These are phyloP conservation scores for Solanum etuberosum DNA, from an alignment of 257 asterid species.

Conservation along the genomic window DNA sequence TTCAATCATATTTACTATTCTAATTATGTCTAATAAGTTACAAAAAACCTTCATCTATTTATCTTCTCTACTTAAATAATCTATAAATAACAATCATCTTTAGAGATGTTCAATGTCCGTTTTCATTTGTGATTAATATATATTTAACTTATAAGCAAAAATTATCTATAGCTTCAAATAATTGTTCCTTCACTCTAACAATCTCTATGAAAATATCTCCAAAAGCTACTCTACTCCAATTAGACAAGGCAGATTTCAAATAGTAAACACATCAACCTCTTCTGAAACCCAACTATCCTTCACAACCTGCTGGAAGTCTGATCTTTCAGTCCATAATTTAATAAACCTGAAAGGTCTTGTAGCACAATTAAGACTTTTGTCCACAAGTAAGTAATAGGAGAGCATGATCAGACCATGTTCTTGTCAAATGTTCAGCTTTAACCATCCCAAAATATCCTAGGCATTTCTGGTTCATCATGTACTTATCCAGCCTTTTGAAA, in stretches of 20 bases:
- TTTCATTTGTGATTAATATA: too few species aligned
- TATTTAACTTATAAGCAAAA: too few species aligned
- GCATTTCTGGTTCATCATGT: not conserved
- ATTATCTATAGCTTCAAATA: not conserved
- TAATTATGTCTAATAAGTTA: too few species aligned
- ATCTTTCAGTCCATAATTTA: too few species aligned
- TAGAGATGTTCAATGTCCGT: too few species aligned
- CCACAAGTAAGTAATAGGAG: not conserved
- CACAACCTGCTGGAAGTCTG: too few species aligned
- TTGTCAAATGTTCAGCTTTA: not conserved
- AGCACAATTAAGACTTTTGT: too few species aligned
- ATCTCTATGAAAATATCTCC: not conserved
- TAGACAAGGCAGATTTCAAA: not conserved
- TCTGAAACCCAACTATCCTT: not conserved
- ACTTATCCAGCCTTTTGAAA: not conserved
- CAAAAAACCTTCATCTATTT: too few species aligned
- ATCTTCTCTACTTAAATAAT: too few species aligned
- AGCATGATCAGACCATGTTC: not conserved
- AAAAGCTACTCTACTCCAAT: not conserved
- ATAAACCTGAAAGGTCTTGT: not conserved
- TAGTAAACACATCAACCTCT: not conserved
- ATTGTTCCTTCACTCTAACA: not conserved
- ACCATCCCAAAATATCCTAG: not conserved
- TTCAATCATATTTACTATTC: too few species aligned
- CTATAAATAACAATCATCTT: too few species aligned